phyloP scores from a whole-genome alignment of 495 filamentous ascomycete species.

The Daldinia childiae region DNA sequence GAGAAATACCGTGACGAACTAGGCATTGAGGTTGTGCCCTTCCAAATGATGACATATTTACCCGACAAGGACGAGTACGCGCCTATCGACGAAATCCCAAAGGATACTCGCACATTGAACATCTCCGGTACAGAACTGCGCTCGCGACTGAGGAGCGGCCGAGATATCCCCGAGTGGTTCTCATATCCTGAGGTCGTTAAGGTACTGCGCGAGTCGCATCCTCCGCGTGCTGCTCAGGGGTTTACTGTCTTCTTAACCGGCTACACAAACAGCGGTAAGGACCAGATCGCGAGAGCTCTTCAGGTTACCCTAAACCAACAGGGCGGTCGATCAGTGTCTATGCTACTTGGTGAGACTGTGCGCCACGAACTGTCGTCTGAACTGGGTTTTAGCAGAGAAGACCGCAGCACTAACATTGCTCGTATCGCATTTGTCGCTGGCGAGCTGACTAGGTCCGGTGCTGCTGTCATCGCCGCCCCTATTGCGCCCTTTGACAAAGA shows the following conservation, averaged over 20 bases:
- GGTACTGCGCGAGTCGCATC: constrained; percentile 94
- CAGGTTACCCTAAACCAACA: constrained; percentile 99
- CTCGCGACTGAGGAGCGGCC: constrained; percentile 84
- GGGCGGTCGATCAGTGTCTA: constrained; percentile 90
- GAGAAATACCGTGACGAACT: constrained; percentile 97
- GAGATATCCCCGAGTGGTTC: constrained; percentile 98
- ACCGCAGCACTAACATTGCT: constrained; percentile 94
- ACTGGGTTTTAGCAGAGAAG: constrained; percentile 91
- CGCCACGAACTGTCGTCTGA: constrained; percentile 92
- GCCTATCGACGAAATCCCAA: constrained; percentile 86
- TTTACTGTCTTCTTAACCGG: constrained; percentile 99
- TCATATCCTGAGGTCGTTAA: constrained; percentile 98
- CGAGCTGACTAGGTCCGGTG: constrained; percentile 90
- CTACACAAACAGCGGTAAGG: constrained; percentile 96
- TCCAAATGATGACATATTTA: constrained; percentile 99
- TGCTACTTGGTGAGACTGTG: constrained; percentile 94
- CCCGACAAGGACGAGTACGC: constrained; percentile 96
- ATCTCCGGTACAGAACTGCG: constrained; percentile 97
- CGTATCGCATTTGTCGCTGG: constrained; percentile 96
- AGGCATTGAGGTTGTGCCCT: constrained; percentile 97
- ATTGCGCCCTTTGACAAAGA: constrained; percentile 91
- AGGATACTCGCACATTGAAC: constrained; percentile 88
- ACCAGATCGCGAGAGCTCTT: constrained; percentile 91
- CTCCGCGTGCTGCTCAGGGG: constrained; percentile 85
- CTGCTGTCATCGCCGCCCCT: constrained; percentile 96